A percentile compares a stretch with the other conserved stretches of the same genome.
Evolutionary conservation across 768 basidiomycete genomes (phyloP).

Genomic region (Boletellus emodensis): DNA sequence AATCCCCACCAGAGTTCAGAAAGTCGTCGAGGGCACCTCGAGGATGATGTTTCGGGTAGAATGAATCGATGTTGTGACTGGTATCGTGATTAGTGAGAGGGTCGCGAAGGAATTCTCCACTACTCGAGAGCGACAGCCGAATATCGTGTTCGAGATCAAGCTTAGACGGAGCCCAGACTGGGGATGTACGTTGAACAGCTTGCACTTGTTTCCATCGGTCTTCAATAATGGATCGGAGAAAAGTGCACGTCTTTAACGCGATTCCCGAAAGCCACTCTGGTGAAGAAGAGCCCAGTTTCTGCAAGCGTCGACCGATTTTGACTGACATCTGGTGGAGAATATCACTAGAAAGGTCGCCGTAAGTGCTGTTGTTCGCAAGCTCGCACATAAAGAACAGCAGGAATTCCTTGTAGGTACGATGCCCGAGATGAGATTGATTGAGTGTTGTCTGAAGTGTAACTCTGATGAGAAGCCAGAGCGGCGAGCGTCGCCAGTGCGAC

Average conservation of each 20-base stretch:
- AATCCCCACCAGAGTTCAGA: background rate
- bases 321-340: background rate
- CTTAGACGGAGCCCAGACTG: background rate
- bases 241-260: background rate
- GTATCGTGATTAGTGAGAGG: background rate
- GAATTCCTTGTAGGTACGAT: conserved; percentile 43
- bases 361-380: conserved; percentile 20
- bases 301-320: background rate
- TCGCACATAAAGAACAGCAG: conserved; percentile 38
- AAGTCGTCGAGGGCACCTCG: background rate
- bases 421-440: conserved; percentile 1
- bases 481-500: conserved; percentile 29
- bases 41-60: background rate
- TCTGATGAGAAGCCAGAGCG: conserved; percentile 35
- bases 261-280: background rate
- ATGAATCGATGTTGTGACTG: background rate
- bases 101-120: background rate
- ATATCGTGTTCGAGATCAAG: background rate
- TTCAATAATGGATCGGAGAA: background rate
- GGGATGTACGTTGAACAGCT: background rate
- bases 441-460: conserved; percentile 32
- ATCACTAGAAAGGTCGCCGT: conserved; percentile 7
- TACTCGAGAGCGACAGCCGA: background rate
- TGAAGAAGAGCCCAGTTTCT: background rate
- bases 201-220: background rate